These are phyloP conservation scores for Paecilomyces sp. DNA, from an alignment of 2,329 filamentous ascomycete species.

Conservation along the genomic window DNA sequence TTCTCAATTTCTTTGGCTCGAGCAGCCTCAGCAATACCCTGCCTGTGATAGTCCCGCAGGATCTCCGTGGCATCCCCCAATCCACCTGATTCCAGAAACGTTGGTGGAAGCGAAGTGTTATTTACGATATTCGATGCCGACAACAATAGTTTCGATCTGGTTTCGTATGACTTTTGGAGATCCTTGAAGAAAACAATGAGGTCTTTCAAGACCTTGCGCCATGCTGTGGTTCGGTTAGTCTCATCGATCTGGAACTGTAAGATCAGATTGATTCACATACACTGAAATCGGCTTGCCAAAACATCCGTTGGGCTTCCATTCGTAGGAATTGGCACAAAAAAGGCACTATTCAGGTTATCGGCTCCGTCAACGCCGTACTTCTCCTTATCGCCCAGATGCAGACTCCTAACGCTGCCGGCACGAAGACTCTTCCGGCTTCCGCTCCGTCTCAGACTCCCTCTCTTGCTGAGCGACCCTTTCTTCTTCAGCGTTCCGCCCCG, in stretches of 20 bases:
- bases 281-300: constrained; percentile 80
- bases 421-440: constrained; percentile 73
- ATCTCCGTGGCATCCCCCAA: constrained; percentile 80
- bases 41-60: constrained; percentile 74
- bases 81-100: constrained; percentile 75
- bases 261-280: constrained; percentile 42
- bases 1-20: constrained; percentile 87
- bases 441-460: constrained; percentile 68
- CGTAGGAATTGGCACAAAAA: constrained; percentile 84
- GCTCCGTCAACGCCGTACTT: constrained; percentile 39
- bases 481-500: constrained; percentile 78
- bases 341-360: constrained; percentile 70
- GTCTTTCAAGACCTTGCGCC: constrained; percentile 92
- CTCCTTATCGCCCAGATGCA: constrained; percentile 61
- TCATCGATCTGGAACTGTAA: constrained; percentile 1
- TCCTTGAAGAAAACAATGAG: constrained; percentile 91
- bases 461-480: constrained; percentile 69
- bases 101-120: constrained; percentile 65
- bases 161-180: constrained; percentile 82
- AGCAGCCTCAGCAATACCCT: constrained; percentile 69
- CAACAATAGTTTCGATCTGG: constrained; percentile 69
- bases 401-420: constrained; percentile 78
- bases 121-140: constrained; percentile 81
- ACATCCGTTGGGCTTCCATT: constrained; percentile 80
- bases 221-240: constrained; percentile 50